Evolutionary conservation across 129 eudicot species (phyloP), one percentile per base, ranked within the genome.

Genomic region (Artemisia annua): DNA sequence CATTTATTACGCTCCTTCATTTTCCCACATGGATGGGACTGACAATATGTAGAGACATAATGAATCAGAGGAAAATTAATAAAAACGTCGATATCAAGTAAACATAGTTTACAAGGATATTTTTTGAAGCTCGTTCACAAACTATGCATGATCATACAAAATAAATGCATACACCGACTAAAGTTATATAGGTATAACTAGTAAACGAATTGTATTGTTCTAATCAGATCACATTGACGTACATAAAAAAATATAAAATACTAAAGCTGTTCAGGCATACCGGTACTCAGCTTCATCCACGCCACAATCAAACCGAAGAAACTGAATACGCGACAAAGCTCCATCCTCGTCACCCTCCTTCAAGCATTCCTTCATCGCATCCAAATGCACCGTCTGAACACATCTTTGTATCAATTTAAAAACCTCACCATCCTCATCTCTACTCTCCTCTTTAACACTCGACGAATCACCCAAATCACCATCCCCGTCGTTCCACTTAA

Each of bases 281-380:
- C 98, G 89, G 81, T 94, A 94, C 72, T 90, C 87, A 14, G 76
- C 74, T 78, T 94, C 96, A 76, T 91, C 87, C 17, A 94, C 80
- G 51, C 93, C 97, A 75, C 79, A 75, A 75, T 79, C 83, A 71
- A 90, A 74, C 65, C 72, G 91, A 81, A 94, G 96, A 90, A 82
- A 94, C 7, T 87, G 87, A 56, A 90, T 65, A 84, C 81, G 96
- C 4, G 85, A 83, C 75, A 85, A n/a, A n/a, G 84, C 89, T 74
- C 85, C 89, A 76, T 85, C 84, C 58, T 71, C 69, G 56, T 94
- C 88, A 58, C 62, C 78, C 3, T 81, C 58, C 63, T 82, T 80
- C 74, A 94, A 76, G 67, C 87, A 81, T 65, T 79, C 87, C 79
- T 60, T 90, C 91, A 90, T 86, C 14, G 87, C 96, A 76, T 90